phyloP scores from a whole-genome alignment of 805 yeast species.

The Saturnispora gosingensis region DNA sequence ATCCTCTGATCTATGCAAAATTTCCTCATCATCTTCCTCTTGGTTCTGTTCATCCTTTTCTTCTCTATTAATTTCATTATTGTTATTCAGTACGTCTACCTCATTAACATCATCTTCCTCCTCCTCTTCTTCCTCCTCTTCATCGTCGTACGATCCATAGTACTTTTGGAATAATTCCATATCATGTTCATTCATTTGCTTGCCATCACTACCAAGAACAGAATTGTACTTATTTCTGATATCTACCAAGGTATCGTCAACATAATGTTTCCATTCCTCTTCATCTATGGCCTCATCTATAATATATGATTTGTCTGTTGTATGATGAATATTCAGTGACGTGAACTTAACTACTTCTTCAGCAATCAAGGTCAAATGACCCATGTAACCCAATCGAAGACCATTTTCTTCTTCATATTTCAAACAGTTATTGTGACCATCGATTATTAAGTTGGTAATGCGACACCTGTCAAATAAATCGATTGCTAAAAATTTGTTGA shows the following conservation, averaged over 20 bases:
- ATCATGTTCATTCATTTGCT: constrained; percentile 31
- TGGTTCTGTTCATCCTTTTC: constrained; percentile 14
- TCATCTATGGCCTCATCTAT: constrained; percentile 34
- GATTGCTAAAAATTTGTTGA: constrained; percentile 29
- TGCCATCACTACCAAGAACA: constrained; percentile 55
- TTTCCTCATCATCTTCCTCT: constrained; percentile 1
- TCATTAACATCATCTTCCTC: constrained; percentile 17
- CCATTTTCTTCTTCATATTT: constrained; percentile 46
- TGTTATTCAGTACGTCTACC: constrained; percentile 9
- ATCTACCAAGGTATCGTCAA: constrained; percentile 71
- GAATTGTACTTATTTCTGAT: constrained; percentile 93
- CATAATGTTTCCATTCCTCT: constrained; percentile 42
- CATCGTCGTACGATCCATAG: constrained; percentile 20
- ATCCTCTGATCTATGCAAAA: not conserved
- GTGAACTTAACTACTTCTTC: constrained; percentile 59
- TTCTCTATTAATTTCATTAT: constrained; percentile 20
- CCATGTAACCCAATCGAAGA: constrained; percentile 50
- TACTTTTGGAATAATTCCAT: constrained; percentile 24
- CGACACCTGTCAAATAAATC: constrained; percentile 38
- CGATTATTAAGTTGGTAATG: constrained; percentile 42
- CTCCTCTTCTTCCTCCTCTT: constrained; percentile 16
- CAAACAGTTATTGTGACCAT: constrained; percentile 48
- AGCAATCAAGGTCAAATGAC: constrained; percentile 47
- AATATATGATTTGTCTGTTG: constrained; percentile 40
- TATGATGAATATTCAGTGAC: constrained; percentile 52